Percentiles rank a stretch among this genome's conserved stretches.
Evolutionary conservation across 2,329 filamentous ascomycete genomes (phyloP).

Genomic region (Sporothrix mexicana): DNA sequence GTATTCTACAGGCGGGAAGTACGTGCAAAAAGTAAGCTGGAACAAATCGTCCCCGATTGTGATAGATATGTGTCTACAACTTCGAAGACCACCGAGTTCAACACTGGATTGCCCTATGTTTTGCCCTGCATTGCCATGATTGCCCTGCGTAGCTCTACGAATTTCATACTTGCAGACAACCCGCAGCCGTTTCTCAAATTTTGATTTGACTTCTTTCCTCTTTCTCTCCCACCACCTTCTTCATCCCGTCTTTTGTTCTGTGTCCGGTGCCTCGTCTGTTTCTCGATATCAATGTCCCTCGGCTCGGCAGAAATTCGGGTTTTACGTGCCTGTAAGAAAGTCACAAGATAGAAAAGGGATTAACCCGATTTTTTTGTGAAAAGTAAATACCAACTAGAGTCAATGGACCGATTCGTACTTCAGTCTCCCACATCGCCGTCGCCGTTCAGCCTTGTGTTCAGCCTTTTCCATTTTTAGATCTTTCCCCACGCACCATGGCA

Average conservation of each 20-base stretch:
- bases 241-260: not conserved
- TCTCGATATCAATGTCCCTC: not conserved
- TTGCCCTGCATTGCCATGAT: not conserved
- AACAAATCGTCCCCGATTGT: slow-evolving; percentile 2
- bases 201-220: not conserved
- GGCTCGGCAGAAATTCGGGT: slow-evolving; percentile 12
- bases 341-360: not conserved
- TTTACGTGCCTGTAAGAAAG: slow-evolving; percentile 1
- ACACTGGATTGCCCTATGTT: slow-evolving; percentile 18
- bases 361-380: no score
- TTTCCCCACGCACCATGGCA: not conserved
- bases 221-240: not conserved
- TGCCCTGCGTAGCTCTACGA: not conserved
- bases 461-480: slow-evolving; percentile 18
- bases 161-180: no score
- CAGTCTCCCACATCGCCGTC: not conserved
- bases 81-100: not conserved
- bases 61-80: not conserved
- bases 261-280: not conserved
- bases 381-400: not conserved
- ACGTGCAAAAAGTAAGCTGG: slow-evolving; percentile 23
- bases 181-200: not conserved
- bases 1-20: not conserved
- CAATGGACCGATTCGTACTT: no score
- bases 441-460: slow-evolving; percentile 19